Conservation (phyloP, 2,329 filamentous ascomycete genomes). For the Pestalotiopsis sp. region DNA sequence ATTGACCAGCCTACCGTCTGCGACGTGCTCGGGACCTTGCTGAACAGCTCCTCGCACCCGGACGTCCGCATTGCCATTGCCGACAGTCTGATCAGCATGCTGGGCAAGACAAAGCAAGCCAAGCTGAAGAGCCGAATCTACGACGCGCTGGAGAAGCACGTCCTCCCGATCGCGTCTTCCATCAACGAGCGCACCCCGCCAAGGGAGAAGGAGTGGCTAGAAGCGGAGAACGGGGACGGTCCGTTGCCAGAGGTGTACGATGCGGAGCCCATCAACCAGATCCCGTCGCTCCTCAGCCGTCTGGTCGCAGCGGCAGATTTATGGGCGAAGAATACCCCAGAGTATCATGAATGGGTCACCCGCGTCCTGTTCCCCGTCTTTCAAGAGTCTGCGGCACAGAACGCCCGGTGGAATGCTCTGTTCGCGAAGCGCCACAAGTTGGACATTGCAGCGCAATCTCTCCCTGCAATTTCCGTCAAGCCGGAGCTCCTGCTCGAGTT, state of each 20-base stretch:
- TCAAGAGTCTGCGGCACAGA: slow-evolving; percentile 29
- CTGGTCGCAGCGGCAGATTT: slow-evolving; percentile 8
- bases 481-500: slow-evolving; percentile 15
- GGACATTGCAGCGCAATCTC: slow-evolving; percentile 16
- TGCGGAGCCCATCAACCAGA: slow-evolving; percentile 9
- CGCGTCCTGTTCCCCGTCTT: slow-evolving; percentile 26
- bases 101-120: slow-evolving; percentile 18
- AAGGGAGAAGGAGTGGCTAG: slow-evolving; percentile 31
- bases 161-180: slow-evolving; percentile 30
- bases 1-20: slow-evolving; percentile 26
- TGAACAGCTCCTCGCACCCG: slow-evolving; percentile 32
- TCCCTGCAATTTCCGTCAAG: slow-evolving; percentile 28
- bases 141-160: slow-evolving; percentile 25
- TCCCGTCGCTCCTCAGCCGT: slow-evolving; percentile 21
- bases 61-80: slow-evolving; percentile 34
- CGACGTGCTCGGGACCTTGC: slow-evolving; percentile 30
- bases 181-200: slow-evolving; percentile 31
- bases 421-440: slow-evolving; percentile 34
- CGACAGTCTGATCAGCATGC: slow-evolving; percentile 27
- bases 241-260: slow-evolving; percentile 18
- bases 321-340: slow-evolving; percentile 3
- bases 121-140: slow-evolving; percentile 25
- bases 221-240: slow-evolving; percentile 11
- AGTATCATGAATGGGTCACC: slow-evolving; percentile 20
- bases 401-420: slow-evolving; percentile 32